phyloP scores from a whole-genome alignment of 2,329 filamentous ascomycete species.

The Arthrocladium fulminans region DNA sequence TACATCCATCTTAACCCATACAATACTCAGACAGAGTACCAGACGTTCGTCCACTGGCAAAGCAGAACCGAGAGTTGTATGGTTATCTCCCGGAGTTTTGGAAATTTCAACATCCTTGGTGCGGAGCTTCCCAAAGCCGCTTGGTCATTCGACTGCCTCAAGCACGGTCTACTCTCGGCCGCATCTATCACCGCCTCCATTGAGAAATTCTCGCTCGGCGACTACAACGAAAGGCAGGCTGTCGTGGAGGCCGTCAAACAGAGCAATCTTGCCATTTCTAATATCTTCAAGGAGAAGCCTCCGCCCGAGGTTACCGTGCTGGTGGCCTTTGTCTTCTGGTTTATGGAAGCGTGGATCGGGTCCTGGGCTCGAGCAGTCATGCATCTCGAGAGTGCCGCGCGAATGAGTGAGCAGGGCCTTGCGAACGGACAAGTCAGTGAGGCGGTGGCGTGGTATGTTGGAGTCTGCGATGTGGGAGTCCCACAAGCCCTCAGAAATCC shows the following conservation, averaged over 20 bases:
- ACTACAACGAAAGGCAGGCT: neutral
- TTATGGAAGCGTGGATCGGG: slow-evolving; percentile 1
- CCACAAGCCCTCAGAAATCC: neutral
- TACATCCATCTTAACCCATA: neutral
- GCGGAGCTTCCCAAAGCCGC: neutral
- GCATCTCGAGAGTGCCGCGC: neutral
- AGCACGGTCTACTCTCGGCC: neutral
- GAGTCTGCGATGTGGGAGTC: neutral
- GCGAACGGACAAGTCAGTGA: slow-evolving; percentile 4
- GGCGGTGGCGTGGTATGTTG: slow-evolving; percentile 1
- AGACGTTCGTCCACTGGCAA: slow-evolving; percentile 2
- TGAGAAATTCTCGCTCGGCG: slow-evolving; percentile 1
- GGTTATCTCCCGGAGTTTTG: neutral
- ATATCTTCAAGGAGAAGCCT: slow-evolving; percentile 1
- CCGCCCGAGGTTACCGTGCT: neutral
- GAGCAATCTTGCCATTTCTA: neutral
- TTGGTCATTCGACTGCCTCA: neutral
- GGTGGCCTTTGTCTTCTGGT: slow-evolving; percentile 2
- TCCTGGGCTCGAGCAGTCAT: neutral
- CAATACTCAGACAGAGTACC: neutral
- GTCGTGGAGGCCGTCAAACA: slow-evolving; percentile 1
- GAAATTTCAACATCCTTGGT: slow-evolving; percentile 3
- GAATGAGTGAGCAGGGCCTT: slow-evolving; percentile 1
- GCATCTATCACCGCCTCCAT: neutral
- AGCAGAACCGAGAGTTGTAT: neutral